Evolutionary conservation across 1,139 yeast species (phyloP).

Genomic region (Sugiyamaella grinbergsii): DNA sequence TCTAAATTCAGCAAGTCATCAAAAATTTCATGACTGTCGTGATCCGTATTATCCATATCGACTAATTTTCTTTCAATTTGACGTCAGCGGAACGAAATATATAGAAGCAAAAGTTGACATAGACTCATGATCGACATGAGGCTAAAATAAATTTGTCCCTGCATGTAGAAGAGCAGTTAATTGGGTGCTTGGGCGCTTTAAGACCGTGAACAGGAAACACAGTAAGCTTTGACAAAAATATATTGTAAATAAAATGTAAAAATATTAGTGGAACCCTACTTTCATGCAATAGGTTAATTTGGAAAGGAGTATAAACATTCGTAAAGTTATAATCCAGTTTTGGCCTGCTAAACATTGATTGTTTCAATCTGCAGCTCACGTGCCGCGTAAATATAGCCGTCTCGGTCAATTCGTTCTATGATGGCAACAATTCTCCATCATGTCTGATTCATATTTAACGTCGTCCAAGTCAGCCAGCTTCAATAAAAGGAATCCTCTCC

Average conservation of each 20-base stretch:
- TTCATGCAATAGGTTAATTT: too few species aligned
- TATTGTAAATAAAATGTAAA: too few species aligned
- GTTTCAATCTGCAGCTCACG: neutral
- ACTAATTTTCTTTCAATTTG: too few species aligned
- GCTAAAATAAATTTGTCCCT: conserved; percentile 1
- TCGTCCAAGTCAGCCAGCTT: conserved; percentile 26
- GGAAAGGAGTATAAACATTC: too few species aligned
- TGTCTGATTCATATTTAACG: conserved; percentile 7
- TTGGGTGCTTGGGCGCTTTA: too few species aligned
- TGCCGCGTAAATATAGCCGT: neutral
- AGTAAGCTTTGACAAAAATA: too few species aligned
- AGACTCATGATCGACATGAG: neutral
- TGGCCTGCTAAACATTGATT: too few species aligned
- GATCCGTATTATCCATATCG: neutral
- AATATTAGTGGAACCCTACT: too few species aligned
- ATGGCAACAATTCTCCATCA: conserved; percentile 1
- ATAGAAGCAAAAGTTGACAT: neutral
- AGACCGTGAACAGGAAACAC: too few species aligned
- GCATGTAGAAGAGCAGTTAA: neutral
- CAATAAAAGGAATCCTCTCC: conserved; percentile 35
- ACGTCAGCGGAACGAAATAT: too few species aligned
- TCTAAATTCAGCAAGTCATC: conserved; percentile 58
- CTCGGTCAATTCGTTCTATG: neutral
- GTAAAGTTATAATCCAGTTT: too few species aligned
- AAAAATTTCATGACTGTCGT: conserved; percentile 35